Conservation (phyloP, 495 filamentous ascomycete genomes). For the Aspergillus steynii region DNA sequence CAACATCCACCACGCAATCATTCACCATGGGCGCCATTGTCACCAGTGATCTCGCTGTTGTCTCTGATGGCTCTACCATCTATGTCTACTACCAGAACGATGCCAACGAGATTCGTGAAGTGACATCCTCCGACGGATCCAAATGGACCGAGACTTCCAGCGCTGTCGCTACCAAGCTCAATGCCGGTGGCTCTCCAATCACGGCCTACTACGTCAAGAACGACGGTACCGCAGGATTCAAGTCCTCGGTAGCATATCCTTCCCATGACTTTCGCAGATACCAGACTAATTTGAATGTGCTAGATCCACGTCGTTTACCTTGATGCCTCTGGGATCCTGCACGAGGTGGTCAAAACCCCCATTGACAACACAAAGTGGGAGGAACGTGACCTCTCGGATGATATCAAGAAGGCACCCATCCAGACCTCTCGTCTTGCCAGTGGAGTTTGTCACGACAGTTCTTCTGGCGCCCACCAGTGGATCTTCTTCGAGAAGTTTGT, state of each 20-base stretch:
- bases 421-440: conserved; percentile 2
- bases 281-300: not conserved
- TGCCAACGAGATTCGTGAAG: conserved; percentile 3
- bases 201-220: conserved; percentile 5
- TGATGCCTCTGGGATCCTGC: not conserved
- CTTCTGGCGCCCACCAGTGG: conserved; percentile 5
- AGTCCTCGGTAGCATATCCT: not conserved
- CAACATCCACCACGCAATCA: not conserved
- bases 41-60: conserved; percentile 2
- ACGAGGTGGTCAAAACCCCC: conserved; percentile 1
- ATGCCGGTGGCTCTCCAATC: not conserved
- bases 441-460: not conserved
- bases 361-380: not conserved
- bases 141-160: not conserved
- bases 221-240: not conserved
- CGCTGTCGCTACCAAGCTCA: conserved; percentile 1
- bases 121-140: not conserved
- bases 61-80: not conserved
- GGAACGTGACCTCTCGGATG: not conserved
- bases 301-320: conserved; percentile 8
- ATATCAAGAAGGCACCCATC: not conserved
- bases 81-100: conserved; percentile 7
- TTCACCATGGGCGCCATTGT: conserved; percentile 2
- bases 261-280: not conserved
- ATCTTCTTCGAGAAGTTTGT: conserved; percentile 2